Percentiles rank a stretch among this genome's conserved stretches.
These are phyloP conservation scores for Rhizopogon salebrosus DNA, from an alignment of 768 basidiomycete species.

Conservation along the genomic window DNA sequence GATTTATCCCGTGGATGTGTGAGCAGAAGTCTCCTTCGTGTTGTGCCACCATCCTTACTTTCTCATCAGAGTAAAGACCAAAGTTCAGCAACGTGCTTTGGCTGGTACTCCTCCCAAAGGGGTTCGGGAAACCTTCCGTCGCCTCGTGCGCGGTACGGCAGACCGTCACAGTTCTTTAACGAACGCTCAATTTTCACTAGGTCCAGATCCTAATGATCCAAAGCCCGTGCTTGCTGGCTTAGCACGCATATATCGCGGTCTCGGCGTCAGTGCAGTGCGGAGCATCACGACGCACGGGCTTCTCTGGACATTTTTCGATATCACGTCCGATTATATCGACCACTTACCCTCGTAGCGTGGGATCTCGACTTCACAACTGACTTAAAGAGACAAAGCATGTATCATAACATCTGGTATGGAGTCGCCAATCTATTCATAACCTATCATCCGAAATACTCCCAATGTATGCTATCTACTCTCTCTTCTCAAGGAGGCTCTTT, in stretches of 20 bases:
- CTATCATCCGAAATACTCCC: not conserved
- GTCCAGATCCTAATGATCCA: slow-evolving; percentile 74
- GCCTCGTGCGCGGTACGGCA: slow-evolving; percentile 71
- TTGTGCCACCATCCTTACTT: not conserved
- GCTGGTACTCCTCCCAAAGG: slow-evolving; percentile 73
- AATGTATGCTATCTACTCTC: not conserved
- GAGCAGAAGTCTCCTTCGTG: slow-evolving; percentile 23
- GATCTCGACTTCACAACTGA: slow-evolving; percentile 7
- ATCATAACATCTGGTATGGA: slow-evolving; percentile 17
- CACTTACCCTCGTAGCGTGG: slow-evolving; percentile 31
- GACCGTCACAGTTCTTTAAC: not conserved
- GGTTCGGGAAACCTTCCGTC: slow-evolving; percentile 65
- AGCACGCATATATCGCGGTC: slow-evolving; percentile 83
- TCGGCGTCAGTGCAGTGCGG: slow-evolving; percentile 89
- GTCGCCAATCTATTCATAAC: slow-evolving; percentile 2
- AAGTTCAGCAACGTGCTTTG: slow-evolving; percentile 89
- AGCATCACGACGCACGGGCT: slow-evolving; percentile 92
- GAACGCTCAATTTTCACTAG: slow-evolving; percentile 30
- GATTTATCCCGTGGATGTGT: slow-evolving; percentile 95
- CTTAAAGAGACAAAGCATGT: slow-evolving; percentile 17
- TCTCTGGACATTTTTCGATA: slow-evolving; percentile 91
- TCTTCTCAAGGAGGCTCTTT: not conserved
- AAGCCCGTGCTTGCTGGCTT: slow-evolving; percentile 74
- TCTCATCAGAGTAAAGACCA: slow-evolving; percentile 75
- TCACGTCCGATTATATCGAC: slow-evolving; percentile 72